Evolutionary conservation across 768 basidiomycete genomes (phyloP).

Genomic region (Mycena epipterygia): DNA sequence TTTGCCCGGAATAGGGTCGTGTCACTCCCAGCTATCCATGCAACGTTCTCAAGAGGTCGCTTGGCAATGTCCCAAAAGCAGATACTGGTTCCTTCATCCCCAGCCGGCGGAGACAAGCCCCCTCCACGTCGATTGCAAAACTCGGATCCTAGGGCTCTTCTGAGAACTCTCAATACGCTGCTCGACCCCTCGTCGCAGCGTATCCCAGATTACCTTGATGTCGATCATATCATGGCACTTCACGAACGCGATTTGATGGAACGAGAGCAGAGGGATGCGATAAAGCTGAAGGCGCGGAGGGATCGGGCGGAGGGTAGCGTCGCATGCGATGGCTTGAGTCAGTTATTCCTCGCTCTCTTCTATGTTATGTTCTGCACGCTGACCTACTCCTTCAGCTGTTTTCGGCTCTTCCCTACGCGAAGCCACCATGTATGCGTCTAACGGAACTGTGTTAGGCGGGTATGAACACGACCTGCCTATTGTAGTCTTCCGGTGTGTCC

Average conservation of each 20-base stretch:
- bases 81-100: neutral
- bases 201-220: constrained; percentile 35
- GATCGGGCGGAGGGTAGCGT: constrained; percentile 23
- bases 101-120: neutral
- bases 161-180: constrained; percentile 30
- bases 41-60: constrained; percentile 18
- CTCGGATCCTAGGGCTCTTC: constrained; percentile 31
- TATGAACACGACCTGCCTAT: constrained; percentile 55
- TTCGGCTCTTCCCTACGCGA: constrained; percentile 53
- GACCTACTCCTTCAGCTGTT: constrained; percentile 40
- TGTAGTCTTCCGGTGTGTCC: constrained; percentile 55
- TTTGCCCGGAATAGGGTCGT: constrained; percentile 20
- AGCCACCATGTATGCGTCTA: constrained; percentile 52
- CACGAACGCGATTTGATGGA: constrained; percentile 45
- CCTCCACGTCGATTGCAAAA: constrained; percentile 28
- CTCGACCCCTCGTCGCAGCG: constrained; percentile 30
- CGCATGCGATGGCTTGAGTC: constrained; percentile 22
- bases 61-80: neutral
- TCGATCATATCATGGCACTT: constrained; percentile 43
- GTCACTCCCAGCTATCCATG: constrained; percentile 11
- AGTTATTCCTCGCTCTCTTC: neutral
- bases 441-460: constrained; percentile 49
- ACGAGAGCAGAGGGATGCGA: constrained; percentile 34
- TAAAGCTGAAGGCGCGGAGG: constrained; percentile 28
- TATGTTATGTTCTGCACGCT: neutral